Evolutionary conservation across 345 rosid genomes (phyloP).

Genomic region (Anacardium occidentale): DNA sequence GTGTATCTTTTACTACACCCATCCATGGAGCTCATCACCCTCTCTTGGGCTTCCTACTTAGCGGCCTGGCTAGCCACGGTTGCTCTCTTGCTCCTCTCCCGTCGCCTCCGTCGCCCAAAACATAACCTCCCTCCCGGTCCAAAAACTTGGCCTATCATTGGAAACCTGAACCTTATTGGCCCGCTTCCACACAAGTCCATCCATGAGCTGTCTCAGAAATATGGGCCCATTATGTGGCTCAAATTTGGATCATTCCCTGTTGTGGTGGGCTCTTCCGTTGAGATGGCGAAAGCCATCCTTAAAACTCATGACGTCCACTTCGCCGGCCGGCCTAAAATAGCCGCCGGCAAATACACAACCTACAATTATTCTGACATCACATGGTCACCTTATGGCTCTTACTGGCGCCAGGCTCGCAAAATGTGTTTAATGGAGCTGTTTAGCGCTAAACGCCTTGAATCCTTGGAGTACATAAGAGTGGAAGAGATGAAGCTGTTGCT

Average conservation of each 20-base stretch:
- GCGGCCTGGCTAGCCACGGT: conserved; percentile 36
- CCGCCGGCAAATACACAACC: conserved; percentile 66
- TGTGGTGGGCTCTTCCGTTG: conserved; percentile 52
- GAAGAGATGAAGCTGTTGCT: conserved; percentile 45
- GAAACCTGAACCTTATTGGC: conserved; percentile 66
- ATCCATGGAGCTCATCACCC: conserved; percentile 20
- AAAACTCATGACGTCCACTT: conserved; percentile 54
- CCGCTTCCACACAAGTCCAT: conserved; percentile 61
- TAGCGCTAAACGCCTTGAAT: conserved; percentile 56
- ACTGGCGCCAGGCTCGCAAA: conserved; percentile 67
- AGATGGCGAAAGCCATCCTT: conserved; percentile 50
- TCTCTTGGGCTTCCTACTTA: conserved; percentile 25
- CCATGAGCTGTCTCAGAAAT: conserved; percentile 51
- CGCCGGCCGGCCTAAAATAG: conserved; percentile 43
- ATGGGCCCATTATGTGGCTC: conserved; percentile 61
- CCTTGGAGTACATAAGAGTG: conserved; percentile 52
- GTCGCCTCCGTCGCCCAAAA: conserved; percentile 29
- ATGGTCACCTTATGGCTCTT: conserved; percentile 65
- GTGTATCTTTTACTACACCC: background rate
- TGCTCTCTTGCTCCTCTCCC: conserved; percentile 35
- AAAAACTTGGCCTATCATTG: conserved; percentile 63
- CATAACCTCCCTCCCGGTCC: conserved; percentile 62
- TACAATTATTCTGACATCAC: conserved; percentile 61
- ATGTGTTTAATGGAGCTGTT: conserved; percentile 62
- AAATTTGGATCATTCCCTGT: conserved; percentile 54